Evolutionary conservation across 495 filamentous ascomycete species (phyloP).

Genomic region (Penicillium salamii): DNA sequence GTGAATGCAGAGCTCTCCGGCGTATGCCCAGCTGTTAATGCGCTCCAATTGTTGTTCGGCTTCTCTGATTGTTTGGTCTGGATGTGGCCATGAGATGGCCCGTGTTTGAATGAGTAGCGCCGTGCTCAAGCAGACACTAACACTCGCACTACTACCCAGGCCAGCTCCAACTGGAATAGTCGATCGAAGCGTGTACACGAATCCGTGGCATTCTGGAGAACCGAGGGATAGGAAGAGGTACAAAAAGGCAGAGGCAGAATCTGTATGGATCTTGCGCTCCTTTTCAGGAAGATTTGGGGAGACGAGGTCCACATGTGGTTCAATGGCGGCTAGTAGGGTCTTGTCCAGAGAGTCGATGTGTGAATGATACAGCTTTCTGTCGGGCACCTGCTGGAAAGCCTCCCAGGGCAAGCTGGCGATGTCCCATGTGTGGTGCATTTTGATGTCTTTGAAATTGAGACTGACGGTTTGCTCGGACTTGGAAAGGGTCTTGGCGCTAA

Average conservation of each 20-base stretch:
- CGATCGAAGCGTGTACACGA: conserved; percentile 86
- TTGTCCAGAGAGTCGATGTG: conserved; percentile 79
- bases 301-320: conserved; percentile 69
- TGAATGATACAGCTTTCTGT: conserved; percentile 92
- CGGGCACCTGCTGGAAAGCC: conserved; percentile 71
- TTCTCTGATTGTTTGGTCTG: conserved; percentile 79
- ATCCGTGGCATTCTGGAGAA: conserved; percentile 69
- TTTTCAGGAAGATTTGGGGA: conserved; percentile 61
- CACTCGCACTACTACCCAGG: conserved; percentile 88
- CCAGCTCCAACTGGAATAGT: conserved; percentile 93
- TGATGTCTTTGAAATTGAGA: conserved; percentile 82
- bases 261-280: conserved; percentile 73
- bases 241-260: conserved; percentile 78
- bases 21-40: conserved; percentile 96
- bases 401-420: conserved; percentile 87
- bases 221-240: conserved; percentile 91
- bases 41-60: conserved; percentile 81
- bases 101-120: conserved; percentile 86
- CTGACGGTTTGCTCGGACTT: conserved; percentile 83
- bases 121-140: conserved; percentile 80
- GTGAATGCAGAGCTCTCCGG: conserved; percentile 94
- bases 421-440: conserved; percentile 83
- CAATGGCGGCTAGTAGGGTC: conserved; percentile 71
- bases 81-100: conserved; percentile 81
- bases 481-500: conserved; percentile 85